phyloP scores from a whole-genome alignment of 2,329 filamentous ascomycete species.

The Cytospora mali region DNA sequence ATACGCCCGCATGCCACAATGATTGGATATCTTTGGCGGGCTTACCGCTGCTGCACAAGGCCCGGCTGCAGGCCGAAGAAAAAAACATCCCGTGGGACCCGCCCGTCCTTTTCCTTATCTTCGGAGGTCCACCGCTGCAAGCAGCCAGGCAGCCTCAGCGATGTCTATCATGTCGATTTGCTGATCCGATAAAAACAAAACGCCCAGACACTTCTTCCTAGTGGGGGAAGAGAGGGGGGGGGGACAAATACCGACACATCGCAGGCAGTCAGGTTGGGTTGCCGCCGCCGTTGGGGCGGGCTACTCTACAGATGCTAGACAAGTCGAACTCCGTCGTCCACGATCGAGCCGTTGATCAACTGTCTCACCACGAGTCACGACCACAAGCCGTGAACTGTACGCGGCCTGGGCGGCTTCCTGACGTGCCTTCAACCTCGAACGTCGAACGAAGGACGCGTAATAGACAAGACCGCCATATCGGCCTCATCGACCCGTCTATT shows the following conservation, averaged over 20 bases:
- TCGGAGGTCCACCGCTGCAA: conserved; percentile 1
- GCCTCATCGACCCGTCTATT: not conserved
- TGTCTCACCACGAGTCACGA: not conserved
- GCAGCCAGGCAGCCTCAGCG: not conserved
- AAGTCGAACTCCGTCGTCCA: no score
- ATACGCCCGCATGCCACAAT: not conserved
- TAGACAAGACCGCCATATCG: not conserved
- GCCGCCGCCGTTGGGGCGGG: not conserved
- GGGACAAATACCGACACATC: not conserved
- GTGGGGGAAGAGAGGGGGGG: not conserved
- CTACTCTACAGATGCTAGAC: not conserved
- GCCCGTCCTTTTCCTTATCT: not conserved
- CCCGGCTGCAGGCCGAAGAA: not conserved
- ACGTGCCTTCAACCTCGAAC: not conserved
- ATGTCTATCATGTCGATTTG: not conserved
- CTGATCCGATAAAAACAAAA: not conserved
- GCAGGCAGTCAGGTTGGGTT: not conserved
- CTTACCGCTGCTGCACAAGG: no score
- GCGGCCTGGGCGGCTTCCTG: not conserved
- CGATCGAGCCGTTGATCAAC: not conserved
- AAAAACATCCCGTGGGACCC: not conserved
- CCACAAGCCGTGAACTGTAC: no score
- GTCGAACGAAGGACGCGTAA: not conserved
- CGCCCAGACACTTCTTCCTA: not conserved
- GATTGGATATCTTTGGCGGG: not conserved